These are phyloP conservation scores for Ascochyta pisi DNA, from an alignment of 2,329 filamentous ascomycete species.

Conservation along the genomic window DNA sequence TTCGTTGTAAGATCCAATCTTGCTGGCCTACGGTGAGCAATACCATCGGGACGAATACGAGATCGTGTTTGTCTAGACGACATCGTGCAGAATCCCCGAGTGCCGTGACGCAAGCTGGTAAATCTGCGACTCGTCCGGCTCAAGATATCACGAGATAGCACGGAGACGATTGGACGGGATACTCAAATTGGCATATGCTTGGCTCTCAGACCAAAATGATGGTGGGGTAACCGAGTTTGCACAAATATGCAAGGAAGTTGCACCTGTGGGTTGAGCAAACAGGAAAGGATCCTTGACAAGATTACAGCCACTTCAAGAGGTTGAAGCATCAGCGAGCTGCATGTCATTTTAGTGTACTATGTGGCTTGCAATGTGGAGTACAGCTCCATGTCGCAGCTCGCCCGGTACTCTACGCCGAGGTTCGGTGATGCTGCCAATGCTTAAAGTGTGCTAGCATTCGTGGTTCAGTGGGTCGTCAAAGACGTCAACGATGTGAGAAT, in stretches of 20 bases:
- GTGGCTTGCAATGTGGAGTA: slow-evolving; percentile 25
- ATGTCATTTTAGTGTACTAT: slow-evolving; percentile 32
- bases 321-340: slow-evolving; percentile 28
- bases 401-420: slow-evolving; percentile 25
- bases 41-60: slow-evolving; percentile 10
- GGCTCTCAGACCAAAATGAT: slow-evolving; percentile 3
- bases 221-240: slow-evolving; percentile 25
- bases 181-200: slow-evolving; percentile 3
- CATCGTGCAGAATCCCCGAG: not conserved
- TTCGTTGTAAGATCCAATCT: slow-evolving; percentile 19
- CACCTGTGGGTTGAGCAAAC: slow-evolving; percentile 25
- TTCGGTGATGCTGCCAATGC: slow-evolving; percentile 15
- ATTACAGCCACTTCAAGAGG: slow-evolving; percentile 7
- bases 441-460: slow-evolving; percentile 1
- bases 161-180: slow-evolving; percentile 4
- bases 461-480: slow-evolving; percentile 12
- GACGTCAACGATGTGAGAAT: slow-evolving; percentile 6
- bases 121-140: slow-evolving; percentile 5
- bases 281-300: slow-evolving; percentile 25
- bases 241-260: slow-evolving; percentile 15
- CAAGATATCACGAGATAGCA: not conserved
- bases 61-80: slow-evolving; percentile 7
- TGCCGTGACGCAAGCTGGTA: slow-evolving; percentile 8
- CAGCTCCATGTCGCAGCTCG: slow-evolving; percentile 21
- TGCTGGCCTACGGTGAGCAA: slow-evolving; percentile 19